Conservation (phyloP, 2,329 filamentous ascomycete genomes). For the Alternaria burnsii region DNA sequence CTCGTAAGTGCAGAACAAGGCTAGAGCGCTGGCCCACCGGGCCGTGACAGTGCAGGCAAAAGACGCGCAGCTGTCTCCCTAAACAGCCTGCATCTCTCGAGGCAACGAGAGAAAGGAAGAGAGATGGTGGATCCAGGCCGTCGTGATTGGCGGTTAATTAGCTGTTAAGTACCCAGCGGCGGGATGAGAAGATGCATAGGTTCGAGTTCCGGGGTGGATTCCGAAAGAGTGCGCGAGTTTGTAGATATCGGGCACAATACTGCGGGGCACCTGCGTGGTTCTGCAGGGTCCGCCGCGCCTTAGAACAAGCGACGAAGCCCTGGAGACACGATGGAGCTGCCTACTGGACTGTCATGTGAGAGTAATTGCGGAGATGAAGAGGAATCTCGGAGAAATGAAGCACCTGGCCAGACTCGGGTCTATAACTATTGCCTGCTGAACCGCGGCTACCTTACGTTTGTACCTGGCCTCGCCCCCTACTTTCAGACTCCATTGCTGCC, state of each 20-base stretch:
- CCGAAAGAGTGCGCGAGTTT: slow-evolving; percentile 12
- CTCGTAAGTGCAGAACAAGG: slow-evolving; percentile 44
- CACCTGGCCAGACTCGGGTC: slow-evolving; percentile 3
- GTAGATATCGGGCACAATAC: slow-evolving; percentile 10
- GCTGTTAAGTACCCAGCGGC: slow-evolving; percentile 26
- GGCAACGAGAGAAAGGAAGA: slow-evolving; percentile 10
- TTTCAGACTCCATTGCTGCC: slow-evolving; percentile 4
- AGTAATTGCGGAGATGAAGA: slow-evolving; percentile 12
- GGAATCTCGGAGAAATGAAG: slow-evolving; percentile 15
- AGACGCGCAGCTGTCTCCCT: slow-evolving; percentile 13
- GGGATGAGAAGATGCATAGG: slow-evolving; percentile 26
- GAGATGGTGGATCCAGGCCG: slow-evolving; percentile 2
- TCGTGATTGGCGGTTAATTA: slow-evolving; percentile 36
- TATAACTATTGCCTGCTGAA: not conserved
- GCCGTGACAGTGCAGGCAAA: slow-evolving; percentile 33
- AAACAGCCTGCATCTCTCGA: slow-evolving; percentile 16
- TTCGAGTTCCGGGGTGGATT: slow-evolving; percentile 25
- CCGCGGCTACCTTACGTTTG: not conserved
- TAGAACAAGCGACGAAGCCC: slow-evolving; percentile 14
- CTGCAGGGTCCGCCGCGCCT: slow-evolving; percentile 33
- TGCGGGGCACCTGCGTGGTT: slow-evolving; percentile 28
- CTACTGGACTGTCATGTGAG: slow-evolving; percentile 16
- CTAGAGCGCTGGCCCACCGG: slow-evolving; percentile 39
- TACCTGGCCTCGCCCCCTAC: slow-evolving; percentile 7
- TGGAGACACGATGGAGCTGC: slow-evolving; percentile 9